A percentile compares a stretch with the other conserved stretches of the same genome.
phyloP scores from a whole-genome alignment of 192 early-diverging fungal genomes.

The Umbelopsis vinacea region DNA sequence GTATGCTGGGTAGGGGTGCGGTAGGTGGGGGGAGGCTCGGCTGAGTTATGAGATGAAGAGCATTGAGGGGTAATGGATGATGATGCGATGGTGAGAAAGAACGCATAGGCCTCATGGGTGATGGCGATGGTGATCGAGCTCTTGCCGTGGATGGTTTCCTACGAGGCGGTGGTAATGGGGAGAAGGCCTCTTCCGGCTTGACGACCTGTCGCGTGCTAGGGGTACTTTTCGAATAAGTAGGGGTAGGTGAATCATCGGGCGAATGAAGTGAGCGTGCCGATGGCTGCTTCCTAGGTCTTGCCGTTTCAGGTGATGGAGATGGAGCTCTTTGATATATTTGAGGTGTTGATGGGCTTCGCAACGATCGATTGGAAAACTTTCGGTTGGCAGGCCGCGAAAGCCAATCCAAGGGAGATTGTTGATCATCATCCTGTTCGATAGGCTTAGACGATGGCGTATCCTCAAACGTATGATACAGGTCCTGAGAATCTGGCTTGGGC shows the following conservation, averaged over 20 bases:
- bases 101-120: slow-evolving; percentile 2
- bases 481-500: slow-evolving; percentile 2
- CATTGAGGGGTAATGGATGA: neutral
- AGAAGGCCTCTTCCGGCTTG: slow-evolving; percentile 6
- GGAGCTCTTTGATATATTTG: neutral
- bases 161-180: slow-evolving; percentile 10
- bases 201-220: neutral
- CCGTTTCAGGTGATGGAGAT: neutral
- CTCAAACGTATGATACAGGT: slow-evolving; percentile 12
- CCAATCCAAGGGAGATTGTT: slow-evolving; percentile 4
- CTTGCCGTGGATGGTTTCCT: neutral
- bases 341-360: neutral
- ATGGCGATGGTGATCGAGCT: slow-evolving; percentile 6
- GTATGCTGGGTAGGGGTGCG: neutral
- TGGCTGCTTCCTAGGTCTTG: neutral
- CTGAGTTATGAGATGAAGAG: neutral
- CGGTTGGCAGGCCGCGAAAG: slow-evolving; percentile 9
- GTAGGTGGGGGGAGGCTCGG: slow-evolving; percentile 10
- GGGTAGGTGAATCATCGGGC: slow-evolving; percentile 3
- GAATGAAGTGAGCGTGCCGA: neutral
- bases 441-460: neutral
- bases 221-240: slow-evolving; percentile 5
- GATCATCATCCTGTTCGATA: neutral
- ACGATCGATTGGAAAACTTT: slow-evolving; percentile 16
- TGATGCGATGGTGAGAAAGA: neutral